These are phyloP conservation scores for Coprinopsis sp. DNA, from an alignment of 768 basidiomycete species.

Conservation along the genomic window DNA sequence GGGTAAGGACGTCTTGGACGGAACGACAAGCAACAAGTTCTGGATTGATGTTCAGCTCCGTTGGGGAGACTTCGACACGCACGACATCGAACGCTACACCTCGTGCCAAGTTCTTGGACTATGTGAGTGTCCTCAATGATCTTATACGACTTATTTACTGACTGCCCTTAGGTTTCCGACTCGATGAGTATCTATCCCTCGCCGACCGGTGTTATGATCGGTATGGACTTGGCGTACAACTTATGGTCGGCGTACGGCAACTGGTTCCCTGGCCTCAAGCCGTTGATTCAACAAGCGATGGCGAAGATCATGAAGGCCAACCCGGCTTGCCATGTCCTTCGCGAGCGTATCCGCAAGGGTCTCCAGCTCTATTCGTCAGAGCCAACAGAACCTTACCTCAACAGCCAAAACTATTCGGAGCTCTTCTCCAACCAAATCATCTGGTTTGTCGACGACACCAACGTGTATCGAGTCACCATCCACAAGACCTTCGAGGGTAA, in stretches of 20 bases:
- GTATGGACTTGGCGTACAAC: slow-evolving; percentile 98
- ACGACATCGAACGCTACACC: slow-evolving; percentile 99
- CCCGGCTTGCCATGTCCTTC: slow-evolving; percentile 93
- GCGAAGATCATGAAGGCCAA: slow-evolving; percentile 99
- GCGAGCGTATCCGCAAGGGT: slow-evolving; percentile 98
- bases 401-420: slow-evolving; percentile 97
- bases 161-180: slow-evolving; percentile 65
- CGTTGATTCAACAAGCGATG: slow-evolving; percentile 97
- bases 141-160: slow-evolving; percentile 1
- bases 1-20: slow-evolving; percentile 94
- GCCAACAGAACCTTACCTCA: slow-evolving; percentile 97
- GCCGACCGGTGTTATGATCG: slow-evolving; percentile 97
- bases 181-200: slow-evolving; percentile 99
- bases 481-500: slow-evolving; percentile 99
- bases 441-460: slow-evolving; percentile 99
- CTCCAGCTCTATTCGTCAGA: slow-evolving; percentile 98
- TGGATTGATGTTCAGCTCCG: slow-evolving; percentile 96
- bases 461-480: slow-evolving; percentile 98
- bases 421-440: slow-evolving; percentile 98
- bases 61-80: slow-evolving; percentile 98
- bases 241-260: slow-evolving; percentile 98
- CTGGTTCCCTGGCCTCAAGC: slow-evolving; percentile 99
- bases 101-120: slow-evolving; percentile 98
- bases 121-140: slow-evolving; percentile 44
- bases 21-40: slow-evolving; percentile 98